phyloP scores from a whole-genome alignment of 495 filamentous ascomycete species.

The Ascobolus immersus region DNA sequence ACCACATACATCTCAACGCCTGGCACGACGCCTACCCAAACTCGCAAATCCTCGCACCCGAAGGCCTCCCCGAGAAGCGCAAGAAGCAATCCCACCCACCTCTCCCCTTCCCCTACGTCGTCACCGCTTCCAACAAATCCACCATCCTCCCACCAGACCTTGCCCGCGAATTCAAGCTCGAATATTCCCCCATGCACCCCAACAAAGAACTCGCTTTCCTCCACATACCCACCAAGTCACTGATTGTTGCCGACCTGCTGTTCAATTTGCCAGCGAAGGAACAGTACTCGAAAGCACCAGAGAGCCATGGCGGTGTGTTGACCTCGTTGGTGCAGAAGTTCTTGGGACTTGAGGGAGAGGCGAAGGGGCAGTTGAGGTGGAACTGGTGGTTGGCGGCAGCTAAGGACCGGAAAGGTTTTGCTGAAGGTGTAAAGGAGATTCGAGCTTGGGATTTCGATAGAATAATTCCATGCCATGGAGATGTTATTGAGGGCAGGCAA shows the following conservation, averaged over 20 bases:
- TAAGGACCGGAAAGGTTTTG: constrained; percentile 39
- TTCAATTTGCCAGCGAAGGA: constrained; percentile 79
- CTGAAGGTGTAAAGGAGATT: constrained; percentile 40
- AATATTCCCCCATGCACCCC: constrained; percentile 53
- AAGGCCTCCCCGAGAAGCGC: constrained; percentile 70
- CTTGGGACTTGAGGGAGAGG: constrained; percentile 33
- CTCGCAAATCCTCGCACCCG: constrained; percentile 57
- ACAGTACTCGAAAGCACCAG: constrained; percentile 43
- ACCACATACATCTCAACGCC: constrained; percentile 67
- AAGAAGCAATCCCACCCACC: constrained; percentile 33
- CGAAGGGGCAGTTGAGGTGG: constrained; percentile 54
- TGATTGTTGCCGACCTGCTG: constrained; percentile 78
- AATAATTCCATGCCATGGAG: constrained; percentile 81
- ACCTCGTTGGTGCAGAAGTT: constrained; percentile 37
- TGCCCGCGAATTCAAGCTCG: constrained; percentile 60
- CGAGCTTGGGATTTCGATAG: constrained; percentile 62
- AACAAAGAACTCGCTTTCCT: constrained; percentile 73
- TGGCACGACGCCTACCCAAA: constrained; percentile 59
- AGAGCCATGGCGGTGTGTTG: constrained; percentile 25
- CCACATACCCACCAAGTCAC: constrained; percentile 50
- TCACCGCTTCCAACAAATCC: constrained; percentile 29
- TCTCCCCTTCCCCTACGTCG: constrained; percentile 43
- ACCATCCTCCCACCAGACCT: constrained; percentile 46
- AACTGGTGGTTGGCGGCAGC: constrained; percentile 50
- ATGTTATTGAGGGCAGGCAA: constrained; percentile 47